A percentile compares a stretch with the other conserved stretches of the same genome.
Evolutionary conservation across 805 yeast genomes (phyloP).

Genomic region (Kodamaea neixiangensis): DNA sequence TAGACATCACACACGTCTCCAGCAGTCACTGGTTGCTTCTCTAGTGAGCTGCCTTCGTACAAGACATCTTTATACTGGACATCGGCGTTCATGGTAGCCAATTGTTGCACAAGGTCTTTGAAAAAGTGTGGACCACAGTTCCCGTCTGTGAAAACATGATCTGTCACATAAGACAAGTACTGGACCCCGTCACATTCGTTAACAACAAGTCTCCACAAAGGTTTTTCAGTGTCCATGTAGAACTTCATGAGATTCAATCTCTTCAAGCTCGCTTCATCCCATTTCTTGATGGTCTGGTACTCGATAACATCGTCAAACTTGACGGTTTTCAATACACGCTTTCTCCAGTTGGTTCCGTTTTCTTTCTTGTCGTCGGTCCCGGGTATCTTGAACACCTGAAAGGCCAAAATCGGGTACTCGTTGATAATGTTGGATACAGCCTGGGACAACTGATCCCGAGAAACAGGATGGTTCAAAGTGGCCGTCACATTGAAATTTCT

Average conservation of each 20-base stretch:
- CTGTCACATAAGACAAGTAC: conserved; percentile 3
- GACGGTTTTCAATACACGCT: neutral
- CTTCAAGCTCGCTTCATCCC: neutral
- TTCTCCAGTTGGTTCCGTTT: conserved; percentile 4
- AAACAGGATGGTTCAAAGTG: neutral
- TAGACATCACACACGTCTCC: neutral
- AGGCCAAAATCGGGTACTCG: conserved; percentile 2
- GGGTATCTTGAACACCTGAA: neutral
- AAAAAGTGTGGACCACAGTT: conserved; percentile 2
- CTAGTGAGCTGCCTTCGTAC: neutral
- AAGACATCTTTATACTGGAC: neutral
- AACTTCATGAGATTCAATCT: neutral
- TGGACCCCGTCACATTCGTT: neutral
- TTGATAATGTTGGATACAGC: neutral
- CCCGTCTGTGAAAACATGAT: conserved; percentile 5
- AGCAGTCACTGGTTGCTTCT: neutral
- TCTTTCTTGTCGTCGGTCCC: conserved; percentile 1
- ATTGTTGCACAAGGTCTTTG: neutral
- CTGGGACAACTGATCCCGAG: neutral
- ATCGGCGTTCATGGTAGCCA: neutral
- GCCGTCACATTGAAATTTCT: conserved; percentile 5
- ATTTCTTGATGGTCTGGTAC: neutral
- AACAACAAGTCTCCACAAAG: conserved; percentile 8
- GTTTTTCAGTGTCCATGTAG: neutral
- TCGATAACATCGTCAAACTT: conserved; percentile 7